phyloP scores from a whole-genome alignment of 768 basidiomycete species.

The Leccinum ochraceum region DNA sequence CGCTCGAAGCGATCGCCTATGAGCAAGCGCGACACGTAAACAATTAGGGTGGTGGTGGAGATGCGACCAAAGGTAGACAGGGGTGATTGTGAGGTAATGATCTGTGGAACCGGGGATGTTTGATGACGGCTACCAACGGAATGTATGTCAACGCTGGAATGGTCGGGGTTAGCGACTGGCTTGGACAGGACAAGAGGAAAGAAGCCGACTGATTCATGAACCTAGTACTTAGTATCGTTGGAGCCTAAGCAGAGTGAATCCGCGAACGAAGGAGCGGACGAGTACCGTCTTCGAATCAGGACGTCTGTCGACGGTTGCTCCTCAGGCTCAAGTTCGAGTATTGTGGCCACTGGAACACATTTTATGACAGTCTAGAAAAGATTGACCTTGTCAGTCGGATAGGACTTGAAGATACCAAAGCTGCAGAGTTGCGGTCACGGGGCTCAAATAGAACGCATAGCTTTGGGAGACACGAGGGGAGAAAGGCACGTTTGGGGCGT shows the following conservation, averaged over 20 bases:
- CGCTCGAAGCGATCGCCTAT: not conserved
- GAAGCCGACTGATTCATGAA: too few relatives aligned
- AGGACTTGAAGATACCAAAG: not conserved
- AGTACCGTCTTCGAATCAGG: not conserved
- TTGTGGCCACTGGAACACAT: not conserved
- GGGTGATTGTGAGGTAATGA: not conserved
- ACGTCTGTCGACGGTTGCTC: not conserved
- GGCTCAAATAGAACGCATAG: slow-evolving; percentile 4
- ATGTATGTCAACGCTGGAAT: not conserved
- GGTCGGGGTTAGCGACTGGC: too few relatives aligned
- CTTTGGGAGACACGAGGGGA: slow-evolving; percentile 6
- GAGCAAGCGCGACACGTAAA: not conserved
- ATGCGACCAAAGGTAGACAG: not conserved
- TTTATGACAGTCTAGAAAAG: not conserved
- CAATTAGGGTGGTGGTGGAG: not conserved
- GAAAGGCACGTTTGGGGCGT: slow-evolving; percentile 16
- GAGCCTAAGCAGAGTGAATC: too few relatives aligned
- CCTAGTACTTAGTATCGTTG: too few relatives aligned
- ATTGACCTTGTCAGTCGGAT: slow-evolving; percentile 6
- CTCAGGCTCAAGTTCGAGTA: not conserved
- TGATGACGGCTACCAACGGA: slow-evolving; percentile 4
- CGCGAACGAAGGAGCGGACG: too few relatives aligned
- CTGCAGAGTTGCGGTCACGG: not conserved
- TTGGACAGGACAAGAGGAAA: too few relatives aligned
- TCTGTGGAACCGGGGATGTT: not conserved